Evolutionary conservation across 2,329 filamentous ascomycete genomes (phyloP).

Genomic region (Neonectria neomacrospora): DNA sequence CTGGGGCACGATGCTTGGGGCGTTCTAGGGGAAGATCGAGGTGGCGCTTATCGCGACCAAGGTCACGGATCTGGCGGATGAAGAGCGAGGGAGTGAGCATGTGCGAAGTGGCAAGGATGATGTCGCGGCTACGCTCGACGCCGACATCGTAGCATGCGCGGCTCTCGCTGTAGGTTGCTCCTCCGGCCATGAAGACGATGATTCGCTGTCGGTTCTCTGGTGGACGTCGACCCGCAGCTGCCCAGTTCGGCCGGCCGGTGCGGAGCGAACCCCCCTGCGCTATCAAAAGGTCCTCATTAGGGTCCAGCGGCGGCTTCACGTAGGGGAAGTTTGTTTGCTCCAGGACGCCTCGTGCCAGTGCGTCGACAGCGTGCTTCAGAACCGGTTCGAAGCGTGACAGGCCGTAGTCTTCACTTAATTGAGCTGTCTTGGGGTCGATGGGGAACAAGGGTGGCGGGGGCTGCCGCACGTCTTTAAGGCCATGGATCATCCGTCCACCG

Average conservation of each 20-base stretch:
- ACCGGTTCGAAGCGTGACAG: slow-evolving; percentile 89
- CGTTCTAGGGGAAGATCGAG: slow-evolving; percentile 85
- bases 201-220: slow-evolving; percentile 87
- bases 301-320: slow-evolving; percentile 74
- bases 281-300: slow-evolving; percentile 67
- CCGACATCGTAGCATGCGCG: slow-evolving; percentile 90
- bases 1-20: slow-evolving; percentile 83
- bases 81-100: slow-evolving; percentile 91
- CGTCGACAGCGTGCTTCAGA: slow-evolving; percentile 85
- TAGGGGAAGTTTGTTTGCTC: slow-evolving; percentile 77
- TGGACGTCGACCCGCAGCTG: slow-evolving; percentile 78
- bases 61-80: slow-evolving; percentile 82
- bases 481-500: slow-evolving; percentile 76
- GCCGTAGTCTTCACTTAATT: slow-evolving; percentile 78
- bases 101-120: slow-evolving; percentile 90
- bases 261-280: slow-evolving; percentile 80
- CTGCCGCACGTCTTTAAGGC: slow-evolving; percentile 80
- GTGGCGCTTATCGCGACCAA: slow-evolving; percentile 78
- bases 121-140: slow-evolving; percentile 76
- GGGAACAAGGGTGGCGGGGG: slow-evolving; percentile 76
- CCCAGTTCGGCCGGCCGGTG: slow-evolving; percentile 95
- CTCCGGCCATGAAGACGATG: slow-evolving; percentile 94
- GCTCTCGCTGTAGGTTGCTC: slow-evolving; percentile 92
- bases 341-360: slow-evolving; percentile 73
- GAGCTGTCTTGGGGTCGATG: slow-evolving; percentile 66